These are phyloP conservation scores for Bretschneidera sinensis DNA, from an alignment of 345 rosid genomes.

Conservation along the genomic window DNA sequence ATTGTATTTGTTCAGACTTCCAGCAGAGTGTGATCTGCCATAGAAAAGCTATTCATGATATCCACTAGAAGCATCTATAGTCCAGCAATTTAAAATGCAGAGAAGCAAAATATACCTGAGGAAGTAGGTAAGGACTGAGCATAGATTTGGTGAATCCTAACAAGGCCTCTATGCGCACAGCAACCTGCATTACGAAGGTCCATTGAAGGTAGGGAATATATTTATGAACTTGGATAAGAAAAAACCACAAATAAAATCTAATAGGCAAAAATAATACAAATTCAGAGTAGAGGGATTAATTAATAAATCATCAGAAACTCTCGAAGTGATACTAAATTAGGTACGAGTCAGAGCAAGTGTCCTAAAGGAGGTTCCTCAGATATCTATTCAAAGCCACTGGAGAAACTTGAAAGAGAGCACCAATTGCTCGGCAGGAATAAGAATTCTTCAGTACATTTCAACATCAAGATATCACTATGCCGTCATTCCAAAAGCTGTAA, in stretches of 20 bases:
- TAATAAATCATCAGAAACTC: not conserved
- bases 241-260: not conserved
- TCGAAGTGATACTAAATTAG: too few species aligned
- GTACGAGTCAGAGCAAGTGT: too few species aligned
- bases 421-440: not conserved
- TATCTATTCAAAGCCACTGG: not conserved
- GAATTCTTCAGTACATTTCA: conserved; percentile 5
- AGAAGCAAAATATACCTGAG: conserved; percentile 36
- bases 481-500: not conserved
- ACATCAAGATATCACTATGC: too few species aligned
- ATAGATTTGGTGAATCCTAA: conserved; percentile 51
- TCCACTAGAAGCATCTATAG: conserved; percentile 4
- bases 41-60: not conserved
- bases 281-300: not conserved
- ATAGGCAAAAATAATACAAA: not conserved
- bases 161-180: conserved; percentile 54
- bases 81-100: not conserved
- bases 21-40: not conserved
- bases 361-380: not conserved
- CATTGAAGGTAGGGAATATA: not conserved
- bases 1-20: not conserved
- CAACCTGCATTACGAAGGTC: conserved; percentile 38
- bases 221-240: not conserved
- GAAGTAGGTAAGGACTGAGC: conserved; percentile 51
- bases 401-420: conserved; percentile 1